Conservation (phyloP, 305 asterid species). For the Withania somnifera region DNA sequence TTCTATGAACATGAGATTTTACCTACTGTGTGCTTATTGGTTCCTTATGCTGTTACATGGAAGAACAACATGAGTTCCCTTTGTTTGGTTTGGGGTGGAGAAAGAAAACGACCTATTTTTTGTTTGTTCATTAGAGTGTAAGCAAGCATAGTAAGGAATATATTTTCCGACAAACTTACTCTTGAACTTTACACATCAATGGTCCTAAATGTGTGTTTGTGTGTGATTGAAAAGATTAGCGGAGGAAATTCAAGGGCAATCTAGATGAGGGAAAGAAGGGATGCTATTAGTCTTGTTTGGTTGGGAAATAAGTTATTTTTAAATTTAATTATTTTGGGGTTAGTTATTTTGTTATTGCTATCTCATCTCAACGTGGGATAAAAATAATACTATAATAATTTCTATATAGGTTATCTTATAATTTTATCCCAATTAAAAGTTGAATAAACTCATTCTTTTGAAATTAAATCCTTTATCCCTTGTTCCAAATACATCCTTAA, state of each 20-base stretch:
- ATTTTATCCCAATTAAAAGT: no score
- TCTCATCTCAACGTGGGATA: no score
- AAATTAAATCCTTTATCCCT: no score
- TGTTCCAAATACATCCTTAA: no score
- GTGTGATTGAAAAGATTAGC: not conserved
- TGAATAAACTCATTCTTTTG: no score
- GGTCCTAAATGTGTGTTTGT: not conserved
- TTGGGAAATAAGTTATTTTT: no score
- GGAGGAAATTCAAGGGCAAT: not conserved
- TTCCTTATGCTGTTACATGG: not conserved
- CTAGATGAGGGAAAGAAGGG: not conserved
- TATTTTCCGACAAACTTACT: not conserved
- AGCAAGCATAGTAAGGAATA: not conserved
- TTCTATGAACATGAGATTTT: not conserved
- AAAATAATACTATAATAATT: no score
- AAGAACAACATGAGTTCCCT: not conserved
- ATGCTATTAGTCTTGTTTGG: no score
- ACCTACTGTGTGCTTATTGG: not conserved
- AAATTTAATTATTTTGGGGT: no score
- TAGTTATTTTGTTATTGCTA: no score
- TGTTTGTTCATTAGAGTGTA: not conserved
- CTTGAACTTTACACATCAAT: not conserved
- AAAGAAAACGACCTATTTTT: not conserved
- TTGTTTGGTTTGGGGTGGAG: not conserved
- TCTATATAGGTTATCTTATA: no score